phyloP scores from a whole-genome alignment of 305 asterid species.

The Fraxinus sp. region DNA sequence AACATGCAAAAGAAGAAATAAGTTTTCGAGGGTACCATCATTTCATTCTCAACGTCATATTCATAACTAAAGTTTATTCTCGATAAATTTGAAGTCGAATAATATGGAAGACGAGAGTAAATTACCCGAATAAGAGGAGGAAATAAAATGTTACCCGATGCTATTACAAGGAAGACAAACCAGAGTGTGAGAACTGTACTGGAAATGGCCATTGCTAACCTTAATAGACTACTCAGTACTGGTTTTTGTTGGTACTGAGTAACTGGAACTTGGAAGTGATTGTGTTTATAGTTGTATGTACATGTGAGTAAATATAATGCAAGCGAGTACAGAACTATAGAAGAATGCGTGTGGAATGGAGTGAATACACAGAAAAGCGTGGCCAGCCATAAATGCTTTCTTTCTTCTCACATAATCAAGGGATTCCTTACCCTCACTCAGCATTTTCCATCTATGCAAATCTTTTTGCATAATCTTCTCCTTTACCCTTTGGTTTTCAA shows the following conservation, averaged over 20 bases:
- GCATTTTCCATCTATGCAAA: conserved; percentile 21
- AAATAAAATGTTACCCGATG: conserved; percentile 37
- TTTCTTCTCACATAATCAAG: conserved; percentile 49
- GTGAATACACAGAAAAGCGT: conserved; percentile 19
- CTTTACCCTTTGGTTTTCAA: conserved; percentile 4
- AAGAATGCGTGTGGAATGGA: conserved; percentile 53
- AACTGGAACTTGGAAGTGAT: background rate
- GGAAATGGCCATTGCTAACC: conserved; percentile 30
- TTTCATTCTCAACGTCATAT: background rate
- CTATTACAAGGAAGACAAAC: conserved; percentile 35
- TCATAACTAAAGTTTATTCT: background rate
- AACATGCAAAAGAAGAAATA: background rate
- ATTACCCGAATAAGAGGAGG: background rate
- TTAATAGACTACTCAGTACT: background rate
- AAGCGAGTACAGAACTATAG: conserved; percentile 8
- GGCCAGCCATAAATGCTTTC: conserved; percentile 41
- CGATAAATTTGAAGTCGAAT: background rate
- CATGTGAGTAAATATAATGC: background rate
- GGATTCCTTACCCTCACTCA: conserved; percentile 51
- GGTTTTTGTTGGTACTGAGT: background rate
- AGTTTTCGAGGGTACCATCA: background rate
- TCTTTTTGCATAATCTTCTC: conserved; percentile 14
- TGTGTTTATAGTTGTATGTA: background rate
- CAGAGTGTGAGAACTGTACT: conserved; percentile 12
- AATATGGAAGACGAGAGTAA: background rate